phyloP scores from a whole-genome alignment of 768 basidiomycete genomes.

The Hebeloma cylindrosporum region DNA sequence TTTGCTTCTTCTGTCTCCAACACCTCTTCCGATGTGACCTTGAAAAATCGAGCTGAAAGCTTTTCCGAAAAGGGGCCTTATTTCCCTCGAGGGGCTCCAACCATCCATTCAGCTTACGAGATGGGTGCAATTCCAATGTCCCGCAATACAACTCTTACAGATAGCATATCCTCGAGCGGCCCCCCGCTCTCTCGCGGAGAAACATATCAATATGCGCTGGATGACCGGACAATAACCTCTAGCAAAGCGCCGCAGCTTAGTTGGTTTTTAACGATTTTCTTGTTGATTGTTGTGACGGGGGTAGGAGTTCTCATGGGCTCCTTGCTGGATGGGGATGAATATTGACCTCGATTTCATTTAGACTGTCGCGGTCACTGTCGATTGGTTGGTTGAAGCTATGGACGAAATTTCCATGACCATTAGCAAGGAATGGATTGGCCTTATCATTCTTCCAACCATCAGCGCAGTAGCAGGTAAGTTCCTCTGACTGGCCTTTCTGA shows the following conservation, averaged over 20 bases:
- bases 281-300: constrained; percentile 60
- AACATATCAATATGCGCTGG: background rate
- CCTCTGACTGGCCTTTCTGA: background rate
- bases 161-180: constrained; percentile 8
- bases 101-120: constrained; percentile 9
- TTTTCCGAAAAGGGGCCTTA: constrained; percentile 8
- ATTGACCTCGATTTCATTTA: constrained; percentile 22
- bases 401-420: constrained; percentile 70
- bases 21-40: constrained; percentile 16
- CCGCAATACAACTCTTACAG: constrained; percentile 14
- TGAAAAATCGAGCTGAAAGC: constrained; percentile 16
- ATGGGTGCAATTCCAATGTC: constrained; percentile 16
- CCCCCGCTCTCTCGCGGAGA: constrained; percentile 4
- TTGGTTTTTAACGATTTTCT: constrained; percentile 51
- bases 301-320: constrained; percentile 40
- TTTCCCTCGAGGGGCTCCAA: constrained; percentile 8
- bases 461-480: constrained; percentile 69
- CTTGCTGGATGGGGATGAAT: background rate
- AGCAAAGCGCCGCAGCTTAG: constrained; percentile 56
- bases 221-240: background rate
- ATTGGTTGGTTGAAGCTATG: constrained; percentile 80
- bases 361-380: constrained; percentile 58
- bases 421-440: constrained; percentile 84
- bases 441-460: constrained; percentile 86
- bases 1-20: constrained; percentile 17